Evolutionary conservation across 140 eudicot species (phyloP).

Genomic region (Anethum foeniculum): DNA sequence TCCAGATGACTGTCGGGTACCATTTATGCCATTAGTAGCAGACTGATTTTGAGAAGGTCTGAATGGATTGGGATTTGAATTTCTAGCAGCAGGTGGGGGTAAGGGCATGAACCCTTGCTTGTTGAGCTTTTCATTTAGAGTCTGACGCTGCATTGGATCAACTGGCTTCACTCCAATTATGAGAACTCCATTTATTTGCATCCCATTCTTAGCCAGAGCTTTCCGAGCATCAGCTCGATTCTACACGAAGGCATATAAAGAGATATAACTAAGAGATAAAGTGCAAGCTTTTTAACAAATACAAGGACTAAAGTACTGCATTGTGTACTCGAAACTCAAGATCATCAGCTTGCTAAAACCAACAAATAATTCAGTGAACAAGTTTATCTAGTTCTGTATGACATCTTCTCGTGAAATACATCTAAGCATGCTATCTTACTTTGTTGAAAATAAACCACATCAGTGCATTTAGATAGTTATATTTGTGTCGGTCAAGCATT

Average conservation of each 20-base stretch:
- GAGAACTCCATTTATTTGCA: constrained; percentile 71
- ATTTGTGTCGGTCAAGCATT: neutral
- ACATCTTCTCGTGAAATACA: neutral
- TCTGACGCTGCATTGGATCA: constrained; percentile 77
- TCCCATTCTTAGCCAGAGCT: constrained; percentile 86
- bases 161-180: constrained; percentile 91
- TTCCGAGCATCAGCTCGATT: constrained; percentile 87
- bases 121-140: constrained; percentile 55
- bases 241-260: constrained; percentile 31
- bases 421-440: neutral
- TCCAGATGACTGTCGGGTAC: constrained; percentile 48
- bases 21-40: constrained; percentile 43
- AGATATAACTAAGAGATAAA: neutral
- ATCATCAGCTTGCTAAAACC: neutral
- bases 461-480: neutral
- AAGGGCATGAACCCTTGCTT: constrained; percentile 82
- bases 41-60: constrained; percentile 34
- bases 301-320: neutral
- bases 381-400: neutral
- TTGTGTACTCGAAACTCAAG: neutral
- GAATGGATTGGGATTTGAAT: constrained; percentile 41
- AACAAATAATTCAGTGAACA: neutral
- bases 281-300: neutral
- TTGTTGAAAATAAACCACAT: neutral
- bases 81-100: constrained; percentile 51